phyloP scores from a whole-genome alignment of 768 basidiomycete genomes.

The Boletus rubescentipes region DNA sequence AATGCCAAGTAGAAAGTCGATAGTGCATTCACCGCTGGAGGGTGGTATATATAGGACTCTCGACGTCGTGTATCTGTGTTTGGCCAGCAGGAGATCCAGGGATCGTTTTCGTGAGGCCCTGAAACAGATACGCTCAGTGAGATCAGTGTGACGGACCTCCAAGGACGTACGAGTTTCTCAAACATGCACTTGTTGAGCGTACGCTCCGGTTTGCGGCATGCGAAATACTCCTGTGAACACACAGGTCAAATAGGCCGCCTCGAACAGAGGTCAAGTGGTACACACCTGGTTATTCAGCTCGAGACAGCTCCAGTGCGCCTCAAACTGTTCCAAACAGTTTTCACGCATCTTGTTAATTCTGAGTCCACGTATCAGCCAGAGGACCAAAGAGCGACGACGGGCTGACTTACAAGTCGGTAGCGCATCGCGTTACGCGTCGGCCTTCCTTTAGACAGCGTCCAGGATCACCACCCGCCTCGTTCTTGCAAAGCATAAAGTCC shows the following conservation, averaged over 20 bases:
- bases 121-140: not conserved
- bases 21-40: constrained; percentile 69
- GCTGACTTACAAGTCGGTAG: constrained; percentile 80
- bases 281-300: constrained; percentile 92
- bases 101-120: constrained; percentile 91
- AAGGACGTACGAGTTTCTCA: constrained; percentile 80
- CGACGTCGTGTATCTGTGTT: constrained; percentile 84
- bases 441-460: constrained; percentile 96
- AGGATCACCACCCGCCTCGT: constrained; percentile 78
- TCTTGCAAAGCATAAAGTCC: constrained; percentile 98
- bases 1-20: not conserved
- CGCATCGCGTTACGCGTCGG: constrained; percentile 91
- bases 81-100: constrained; percentile 84
- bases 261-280: constrained; percentile 7
- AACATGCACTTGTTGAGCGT: constrained; percentile 92
- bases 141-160: not conserved
- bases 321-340: constrained; percentile 83
- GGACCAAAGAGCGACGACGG: not conserved
- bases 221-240: constrained; percentile 71
- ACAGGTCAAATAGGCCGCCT: not conserved
- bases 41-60: constrained; percentile 76
- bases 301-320: constrained; percentile 92
- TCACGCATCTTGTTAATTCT: constrained; percentile 94
- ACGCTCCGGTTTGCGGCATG: constrained; percentile 87
- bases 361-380: not conserved